These are phyloP conservation scores for Vitellaria paradoxa DNA, from an alignment of 179 eudicot species.

Conservation along the genomic window DNA sequence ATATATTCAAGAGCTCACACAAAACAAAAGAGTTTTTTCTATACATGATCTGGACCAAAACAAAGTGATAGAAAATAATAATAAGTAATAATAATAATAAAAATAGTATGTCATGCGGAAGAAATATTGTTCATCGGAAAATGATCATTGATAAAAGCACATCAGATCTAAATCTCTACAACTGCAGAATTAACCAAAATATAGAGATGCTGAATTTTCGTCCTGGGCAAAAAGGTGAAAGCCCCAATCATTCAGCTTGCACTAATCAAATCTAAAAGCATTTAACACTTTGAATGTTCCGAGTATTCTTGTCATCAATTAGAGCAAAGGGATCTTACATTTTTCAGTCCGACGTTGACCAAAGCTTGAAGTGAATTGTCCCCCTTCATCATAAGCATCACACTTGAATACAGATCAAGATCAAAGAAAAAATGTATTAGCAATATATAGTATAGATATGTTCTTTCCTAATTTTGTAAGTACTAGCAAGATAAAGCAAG, in stretches of 20 bases:
- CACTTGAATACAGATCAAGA: slow-evolving; percentile 4
- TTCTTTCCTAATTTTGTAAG: neutral
- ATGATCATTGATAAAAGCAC: neutral
- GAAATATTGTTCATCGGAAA: no score
- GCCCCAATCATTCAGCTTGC: neutral
- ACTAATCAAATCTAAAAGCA: neutral
- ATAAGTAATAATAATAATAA: no score
- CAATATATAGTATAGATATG: neutral
- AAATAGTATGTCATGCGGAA: no score
- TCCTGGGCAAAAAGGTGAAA: neutral
- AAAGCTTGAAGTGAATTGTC: neutral
- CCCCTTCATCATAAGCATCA: neutral
- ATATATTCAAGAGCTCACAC: neutral
- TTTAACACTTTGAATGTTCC: neutral
- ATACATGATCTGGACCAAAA: no score
- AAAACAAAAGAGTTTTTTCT: neutral
- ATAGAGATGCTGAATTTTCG: neutral
- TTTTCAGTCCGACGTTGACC: neutral
- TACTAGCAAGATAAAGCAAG: slow-evolving; percentile 1
- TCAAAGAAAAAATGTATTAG: neutral
- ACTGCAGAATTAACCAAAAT: neutral
- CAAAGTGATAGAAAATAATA: no score
- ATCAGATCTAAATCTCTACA: neutral
- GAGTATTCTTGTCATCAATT: neutral
- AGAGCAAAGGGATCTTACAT: neutral